Evolutionary conservation across 148 eudicot genomes (phyloP).

Genomic region (Rhododendron williamsianum): DNA sequence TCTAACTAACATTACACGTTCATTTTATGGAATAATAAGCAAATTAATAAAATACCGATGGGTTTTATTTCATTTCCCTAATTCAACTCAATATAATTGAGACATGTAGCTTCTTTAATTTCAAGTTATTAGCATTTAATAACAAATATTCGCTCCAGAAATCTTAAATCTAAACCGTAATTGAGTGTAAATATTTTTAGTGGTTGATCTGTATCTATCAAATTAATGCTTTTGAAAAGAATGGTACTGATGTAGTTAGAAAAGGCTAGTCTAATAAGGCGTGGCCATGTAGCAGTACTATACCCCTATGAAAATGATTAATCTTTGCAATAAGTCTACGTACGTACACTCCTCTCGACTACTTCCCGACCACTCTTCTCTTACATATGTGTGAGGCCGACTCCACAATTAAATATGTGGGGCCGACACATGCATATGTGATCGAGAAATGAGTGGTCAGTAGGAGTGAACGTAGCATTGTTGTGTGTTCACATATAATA

Average conservation of each 20-base stretch:
- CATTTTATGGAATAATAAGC: neutral
- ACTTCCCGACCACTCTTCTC: too few relatives aligned
- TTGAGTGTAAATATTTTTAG: neutral
- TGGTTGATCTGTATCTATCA: neutral
- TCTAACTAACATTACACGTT: neutral
- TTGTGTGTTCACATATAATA: neutral
- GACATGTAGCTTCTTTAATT: neutral
- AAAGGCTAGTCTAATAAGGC: neutral
- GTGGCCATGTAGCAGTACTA: neutral
- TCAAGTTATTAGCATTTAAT: neutral
- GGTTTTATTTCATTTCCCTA: neutral
- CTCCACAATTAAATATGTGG: too few relatives aligned
- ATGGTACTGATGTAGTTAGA: neutral
- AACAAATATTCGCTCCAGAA: neutral
- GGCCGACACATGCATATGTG: too few relatives aligned
- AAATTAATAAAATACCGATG: too few relatives aligned
- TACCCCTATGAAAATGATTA: neutral
- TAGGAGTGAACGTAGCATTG: too few relatives aligned
- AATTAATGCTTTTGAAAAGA: neutral
- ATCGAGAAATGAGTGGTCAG: too few relatives aligned
- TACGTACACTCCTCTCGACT: too few relatives aligned
- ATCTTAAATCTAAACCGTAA: neutral
- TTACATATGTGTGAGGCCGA: too few relatives aligned
- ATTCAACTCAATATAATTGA: neutral
- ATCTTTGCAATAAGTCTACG: neutral